phyloP scores from a whole-genome alignment of 2,329 filamentous ascomycete species.

The Rhinocladiella mackenziei region DNA sequence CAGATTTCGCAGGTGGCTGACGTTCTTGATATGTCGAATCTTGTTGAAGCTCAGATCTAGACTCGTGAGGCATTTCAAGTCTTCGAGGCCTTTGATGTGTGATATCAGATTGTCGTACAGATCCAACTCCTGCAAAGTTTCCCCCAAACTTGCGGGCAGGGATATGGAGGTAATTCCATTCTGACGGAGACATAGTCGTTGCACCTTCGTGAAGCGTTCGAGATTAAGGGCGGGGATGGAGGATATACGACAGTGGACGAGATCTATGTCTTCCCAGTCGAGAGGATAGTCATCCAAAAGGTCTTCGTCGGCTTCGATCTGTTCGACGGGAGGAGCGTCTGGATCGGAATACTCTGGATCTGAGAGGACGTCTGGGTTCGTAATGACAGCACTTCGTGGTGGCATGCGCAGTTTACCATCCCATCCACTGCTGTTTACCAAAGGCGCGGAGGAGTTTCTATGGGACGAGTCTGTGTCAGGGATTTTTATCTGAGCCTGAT shows the following conservation, averaged over 20 bases:
- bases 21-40: conserved; percentile 94
- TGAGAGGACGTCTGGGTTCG: conserved; percentile 76
- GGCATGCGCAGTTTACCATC: conserved; percentile 42
- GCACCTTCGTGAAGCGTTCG: conserved; percentile 73
- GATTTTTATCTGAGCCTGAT: conserved; percentile 20
- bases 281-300: conserved; percentile 52
- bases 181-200: conserved; percentile 82
- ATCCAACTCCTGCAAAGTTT: conserved; percentile 76
- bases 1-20: conserved; percentile 71
- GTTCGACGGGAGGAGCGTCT: conserved; percentile 63
- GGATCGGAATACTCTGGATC: conserved; percentile 82
- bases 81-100: conserved; percentile 78
- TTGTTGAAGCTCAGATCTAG: conserved; percentile 98
- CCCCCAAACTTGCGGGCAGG: conserved; percentile 62
- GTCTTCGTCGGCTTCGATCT: conserved; percentile 76
- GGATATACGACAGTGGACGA: conserved; percentile 78
- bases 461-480: conserved; percentile 6
- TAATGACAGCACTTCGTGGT: conserved; percentile 63
- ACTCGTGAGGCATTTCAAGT: conserved; percentile 67
- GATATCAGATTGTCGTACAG: conserved; percentile 94
- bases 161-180: conserved; percentile 81
- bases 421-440: conserved; percentile 42
- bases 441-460: conserved; percentile 8
- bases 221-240: conserved; percentile 75
- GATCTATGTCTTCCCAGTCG: conserved; percentile 68